Conservation (phyloP, 1,139 yeast species). For the Zhuliangozyma parablackwelliae region DNA sequence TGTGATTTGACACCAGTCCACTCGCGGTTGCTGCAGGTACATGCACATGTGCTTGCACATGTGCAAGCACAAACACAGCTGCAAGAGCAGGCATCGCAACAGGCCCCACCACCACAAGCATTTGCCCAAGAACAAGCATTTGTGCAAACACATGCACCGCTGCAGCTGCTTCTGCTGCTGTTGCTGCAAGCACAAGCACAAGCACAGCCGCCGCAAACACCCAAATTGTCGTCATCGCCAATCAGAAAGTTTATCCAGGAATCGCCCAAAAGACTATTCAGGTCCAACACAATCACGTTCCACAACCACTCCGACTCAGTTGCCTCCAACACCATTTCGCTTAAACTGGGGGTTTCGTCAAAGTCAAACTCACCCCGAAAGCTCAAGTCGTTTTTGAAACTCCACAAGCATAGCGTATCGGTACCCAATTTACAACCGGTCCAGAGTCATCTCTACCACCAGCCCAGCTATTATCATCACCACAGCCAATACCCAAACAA, state of each 20-base stretch:
- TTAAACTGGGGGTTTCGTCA: slow-evolving; percentile 23
- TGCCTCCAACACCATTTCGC: slow-evolving; percentile 27
- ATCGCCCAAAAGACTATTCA: slow-evolving; percentile 31
- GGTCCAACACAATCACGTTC: slow-evolving; percentile 11
- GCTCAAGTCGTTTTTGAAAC: slow-evolving; percentile 17
- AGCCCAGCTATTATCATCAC: background rate
- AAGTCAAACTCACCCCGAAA: slow-evolving; percentile 29
- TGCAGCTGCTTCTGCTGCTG: background rate
- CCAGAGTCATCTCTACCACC: slow-evolving; percentile 1
- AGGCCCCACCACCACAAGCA: too few relatives aligned
- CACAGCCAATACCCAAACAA: background rate
- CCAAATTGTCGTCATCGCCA: slow-evolving; percentile 19
- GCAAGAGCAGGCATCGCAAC: too few relatives aligned
- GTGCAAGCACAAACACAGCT: too few relatives aligned
- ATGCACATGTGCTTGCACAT: too few relatives aligned
- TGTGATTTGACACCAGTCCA: slow-evolving; percentile 2
- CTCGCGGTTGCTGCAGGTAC: background rate
- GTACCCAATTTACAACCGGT: slow-evolving; percentile 7
- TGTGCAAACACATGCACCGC: too few relatives aligned
- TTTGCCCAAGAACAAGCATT: too few relatives aligned
- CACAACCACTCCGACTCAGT: slow-evolving; percentile 28
- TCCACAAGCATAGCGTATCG: slow-evolving; percentile 11
- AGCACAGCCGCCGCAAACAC: background rate
- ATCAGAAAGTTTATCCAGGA: slow-evolving; percentile 29
- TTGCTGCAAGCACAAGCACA: too few relatives aligned